Percentiles rank a stretch among this genome's conserved stretches.
phyloP scores from a whole-genome alignment of 164 flowering plant genomes.

The Platanus orientalis region DNA sequence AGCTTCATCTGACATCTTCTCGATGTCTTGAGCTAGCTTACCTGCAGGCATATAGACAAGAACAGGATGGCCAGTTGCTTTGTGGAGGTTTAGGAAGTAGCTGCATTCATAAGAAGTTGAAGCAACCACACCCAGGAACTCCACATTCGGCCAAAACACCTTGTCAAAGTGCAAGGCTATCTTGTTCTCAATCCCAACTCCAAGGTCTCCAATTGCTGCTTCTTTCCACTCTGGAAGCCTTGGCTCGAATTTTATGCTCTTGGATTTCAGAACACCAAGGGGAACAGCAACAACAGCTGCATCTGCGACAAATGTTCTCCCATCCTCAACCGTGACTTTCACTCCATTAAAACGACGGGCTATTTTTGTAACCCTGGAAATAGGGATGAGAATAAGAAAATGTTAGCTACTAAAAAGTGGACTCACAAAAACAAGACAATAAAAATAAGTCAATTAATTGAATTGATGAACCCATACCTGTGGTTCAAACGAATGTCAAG shows the following conservation, averaged over 20 bases:
- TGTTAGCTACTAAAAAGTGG: not conserved
- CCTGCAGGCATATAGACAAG: constrained; percentile 99
- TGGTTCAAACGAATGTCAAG: constrained; percentile 79
- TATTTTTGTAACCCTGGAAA: constrained; percentile 62
- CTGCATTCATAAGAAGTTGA: constrained; percentile 83
- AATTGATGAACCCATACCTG: constrained; percentile 39
- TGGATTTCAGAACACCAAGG: constrained; percentile 77
- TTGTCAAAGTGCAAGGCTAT: constrained; percentile 79
- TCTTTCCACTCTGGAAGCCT: constrained; percentile 92
- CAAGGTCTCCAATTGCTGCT: constrained; percentile 71
- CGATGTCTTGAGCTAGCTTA: constrained; percentile 73
- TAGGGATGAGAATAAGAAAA: constrained; percentile 1
- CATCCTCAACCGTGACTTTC: constrained; percentile 70
- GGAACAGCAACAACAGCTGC: constrained; percentile 83
- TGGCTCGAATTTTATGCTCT: constrained; percentile 71
- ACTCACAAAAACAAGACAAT: not conserved
- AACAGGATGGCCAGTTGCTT: constrained; percentile 86
- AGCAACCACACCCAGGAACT: constrained; percentile 90
- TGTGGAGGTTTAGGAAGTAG: constrained; percentile 93
- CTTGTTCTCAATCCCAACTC: constrained; percentile 89
- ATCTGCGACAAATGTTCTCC: constrained; percentile 72
- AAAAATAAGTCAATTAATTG: too few species aligned
- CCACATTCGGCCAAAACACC: constrained; percentile 98
- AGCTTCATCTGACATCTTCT: constrained; percentile 89
- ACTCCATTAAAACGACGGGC: constrained; percentile 58